Percentiles rank a stretch among this genome's conserved stretches.
These are phyloP conservation scores for Cryptomeria japonica DNA, from an alignment of 75 land plant species.

Conservation along the genomic window DNA sequence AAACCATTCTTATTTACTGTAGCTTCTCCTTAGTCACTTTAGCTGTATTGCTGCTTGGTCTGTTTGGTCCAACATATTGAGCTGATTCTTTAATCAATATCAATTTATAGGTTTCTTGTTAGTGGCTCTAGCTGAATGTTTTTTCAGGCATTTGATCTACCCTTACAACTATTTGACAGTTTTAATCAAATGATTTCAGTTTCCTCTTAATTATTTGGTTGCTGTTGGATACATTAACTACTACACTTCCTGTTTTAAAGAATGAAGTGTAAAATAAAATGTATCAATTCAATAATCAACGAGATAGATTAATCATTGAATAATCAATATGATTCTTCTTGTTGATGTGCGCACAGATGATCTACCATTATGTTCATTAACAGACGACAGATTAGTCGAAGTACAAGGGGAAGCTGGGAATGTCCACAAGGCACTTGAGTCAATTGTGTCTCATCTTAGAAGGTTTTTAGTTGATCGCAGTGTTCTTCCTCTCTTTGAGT, in stretches of 20 bases:
- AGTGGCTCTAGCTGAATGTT: background rate
- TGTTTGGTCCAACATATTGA: background rate
- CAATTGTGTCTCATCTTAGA: slow-evolving; percentile 75
- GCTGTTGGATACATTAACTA: background rate
- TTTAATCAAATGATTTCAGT: background rate
- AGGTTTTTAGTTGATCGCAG: slow-evolving; percentile 92
- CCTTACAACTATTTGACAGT: background rate
- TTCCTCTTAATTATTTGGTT: background rate
- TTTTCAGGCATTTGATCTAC: background rate
- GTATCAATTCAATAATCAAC: background rate
- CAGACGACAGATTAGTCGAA: slow-evolving; percentile 93
- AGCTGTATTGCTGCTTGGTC: background rate
- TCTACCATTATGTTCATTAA: slow-evolving; percentile 82
- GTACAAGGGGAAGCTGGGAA: slow-evolving; percentile 72
- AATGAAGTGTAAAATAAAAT: background rate
- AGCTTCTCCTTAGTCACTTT: background rate
- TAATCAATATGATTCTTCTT: background rate
- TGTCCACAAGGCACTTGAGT: slow-evolving; percentile 83
- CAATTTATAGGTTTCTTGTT: background rate
- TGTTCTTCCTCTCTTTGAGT: slow-evolving; percentile 80
- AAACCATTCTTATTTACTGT: background rate
- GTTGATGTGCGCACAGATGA: slow-evolving; percentile 56
- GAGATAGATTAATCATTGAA: background rate
- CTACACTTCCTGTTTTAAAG: background rate
- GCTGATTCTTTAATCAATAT: background rate